These are phyloP conservation scores for Falciphora oryzae DNA, from an alignment of 2,329 filamentous ascomycete genomes.

Conservation along the genomic window DNA sequence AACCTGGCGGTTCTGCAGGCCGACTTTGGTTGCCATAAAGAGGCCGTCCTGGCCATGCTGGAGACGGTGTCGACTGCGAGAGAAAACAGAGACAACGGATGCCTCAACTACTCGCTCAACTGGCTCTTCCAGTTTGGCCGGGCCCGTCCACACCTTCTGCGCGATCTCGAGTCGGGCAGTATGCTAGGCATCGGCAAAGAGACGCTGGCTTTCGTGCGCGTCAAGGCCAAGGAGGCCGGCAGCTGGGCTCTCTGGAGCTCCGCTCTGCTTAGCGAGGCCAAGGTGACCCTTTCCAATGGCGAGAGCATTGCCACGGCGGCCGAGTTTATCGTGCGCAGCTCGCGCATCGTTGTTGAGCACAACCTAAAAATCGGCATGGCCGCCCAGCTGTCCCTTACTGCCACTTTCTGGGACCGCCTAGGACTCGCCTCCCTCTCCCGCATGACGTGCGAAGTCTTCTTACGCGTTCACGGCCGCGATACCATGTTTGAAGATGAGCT, in stretches of 20 bases:
- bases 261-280: constrained; percentile 79
- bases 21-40: constrained; percentile 86
- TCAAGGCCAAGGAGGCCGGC: constrained; percentile 77
- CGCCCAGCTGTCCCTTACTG: constrained; percentile 60
- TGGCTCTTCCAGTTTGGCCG: constrained; percentile 94
- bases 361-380: constrained; percentile 69
- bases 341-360: constrained; percentile 73
- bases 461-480: constrained; percentile 60
- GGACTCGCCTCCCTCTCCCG: constrained; percentile 54
- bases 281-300: constrained; percentile 68
- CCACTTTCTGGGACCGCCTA: constrained; percentile 70
- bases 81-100: constrained; percentile 87
- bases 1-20: constrained; percentile 91
- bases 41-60: constrained; percentile 90
- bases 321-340: constrained; percentile 76
- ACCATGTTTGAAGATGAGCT: constrained; percentile 69
- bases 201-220: constrained; percentile 74
- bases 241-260: constrained; percentile 84
- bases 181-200: constrained; percentile 76
- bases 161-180: constrained; percentile 51
- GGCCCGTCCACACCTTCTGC: constrained; percentile 70
- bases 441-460: constrained; percentile 65
- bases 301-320: constrained; percentile 58
- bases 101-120: constrained; percentile 89
- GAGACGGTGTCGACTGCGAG: constrained; percentile 92